Base-by-base conservation (phyloP, 139 green algal species). In the Coelastrella sp. region DNA sequence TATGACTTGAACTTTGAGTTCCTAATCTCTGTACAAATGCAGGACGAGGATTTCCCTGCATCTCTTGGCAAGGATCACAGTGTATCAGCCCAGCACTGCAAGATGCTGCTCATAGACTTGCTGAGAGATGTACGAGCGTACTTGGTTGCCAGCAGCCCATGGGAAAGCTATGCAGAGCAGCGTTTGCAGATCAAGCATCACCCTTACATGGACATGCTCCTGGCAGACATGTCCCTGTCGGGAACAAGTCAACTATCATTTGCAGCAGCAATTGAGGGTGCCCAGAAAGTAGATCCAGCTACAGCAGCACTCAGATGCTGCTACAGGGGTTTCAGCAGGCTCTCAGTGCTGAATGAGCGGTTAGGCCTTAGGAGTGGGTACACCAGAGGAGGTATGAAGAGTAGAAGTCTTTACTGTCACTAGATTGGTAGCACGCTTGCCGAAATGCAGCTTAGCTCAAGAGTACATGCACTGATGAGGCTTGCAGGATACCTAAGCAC, bases 311-410 rank as follows among this genome's bases (percentile, higher is more conserved):
- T 85, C n/a, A 27, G 53, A 68, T 62, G 88, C 13, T 90, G 85
- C 79, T 92, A 92, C 57, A 43, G 60, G 0, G 38, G 37, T 4
- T 77, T 92, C 48, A 88, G 81, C 40, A 75, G 79, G 79, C 72
- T 92, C n/a, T 84, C 59, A 40, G 83, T 92, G 35, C 64, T 90
- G 21, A 92, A 92, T 43, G 89, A 92, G 83, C 77, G 88, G 37
- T 83, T 92, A 0, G 89, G 85, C 15, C 51, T 92, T 2, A 64
- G 79, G 5, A 41, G 64, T 2, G 89, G 89, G 2, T 92, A 92
- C 83, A 90, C 83, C 5, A 66, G 77, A 21, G 89, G 89, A 57
- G 89, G 88, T 91, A 30, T 35, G 87, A 63, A 63, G 25, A 11
- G 48, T 8, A 13, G 37, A 27, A 34, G 6, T 38, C 57, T 15